Evolutionary conservation across 257 asterid species (phyloP), one percentile per base, ranked within the genome.

Genomic region (Plantago elongata): DNA sequence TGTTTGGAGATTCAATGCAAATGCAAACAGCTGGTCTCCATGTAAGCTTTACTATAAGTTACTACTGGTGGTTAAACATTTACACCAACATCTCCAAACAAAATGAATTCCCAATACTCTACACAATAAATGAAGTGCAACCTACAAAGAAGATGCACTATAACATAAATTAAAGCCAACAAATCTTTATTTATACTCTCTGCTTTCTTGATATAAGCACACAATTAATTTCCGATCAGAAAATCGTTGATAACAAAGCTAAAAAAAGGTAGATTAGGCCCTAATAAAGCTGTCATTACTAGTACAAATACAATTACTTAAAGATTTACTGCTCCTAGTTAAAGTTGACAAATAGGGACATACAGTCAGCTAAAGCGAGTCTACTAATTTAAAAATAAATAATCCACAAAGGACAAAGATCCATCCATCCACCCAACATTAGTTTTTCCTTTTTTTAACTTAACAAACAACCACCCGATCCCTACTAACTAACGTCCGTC

Each of bases 401-500:
- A 59, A 58, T 38, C 29, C 22, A 37, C 62, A 66, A 42, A 22
- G 11, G 52, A 45, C 60, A 62, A 58, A 34, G 40, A 34, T 34
- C 40, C 40, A 34, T 34, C 40, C 40, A 34, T 3, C 40, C 40
- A 7, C 40, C 40, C 40, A 7, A 5, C 40, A 34, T 34, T 34
- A 34, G 40, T 34, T 34, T 22, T 22, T 22, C n/a, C n/a, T 22
- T 22, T 22, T 22, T 22, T 34, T 57, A 44, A 45, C 11, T 13
- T 7, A 5, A 29, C 34, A 8, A 3, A 47, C 18, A 11, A 15
- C 54, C 47, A 1, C 4, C 5, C 65, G 8, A 34, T 34, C 8
- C 5, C 40, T 34, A 34, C 38, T 51, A 17, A 30, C 64, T 92
- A 92, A 77, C 99, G 95, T 60, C 96, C 96, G 83, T 84, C 75